Percentiles rank a stretch among this genome's conserved stretches.
These are phyloP conservation scores for Leccinum variicolor DNA, from an alignment of 768 basidiomycete genomes.

Conservation along the genomic window DNA sequence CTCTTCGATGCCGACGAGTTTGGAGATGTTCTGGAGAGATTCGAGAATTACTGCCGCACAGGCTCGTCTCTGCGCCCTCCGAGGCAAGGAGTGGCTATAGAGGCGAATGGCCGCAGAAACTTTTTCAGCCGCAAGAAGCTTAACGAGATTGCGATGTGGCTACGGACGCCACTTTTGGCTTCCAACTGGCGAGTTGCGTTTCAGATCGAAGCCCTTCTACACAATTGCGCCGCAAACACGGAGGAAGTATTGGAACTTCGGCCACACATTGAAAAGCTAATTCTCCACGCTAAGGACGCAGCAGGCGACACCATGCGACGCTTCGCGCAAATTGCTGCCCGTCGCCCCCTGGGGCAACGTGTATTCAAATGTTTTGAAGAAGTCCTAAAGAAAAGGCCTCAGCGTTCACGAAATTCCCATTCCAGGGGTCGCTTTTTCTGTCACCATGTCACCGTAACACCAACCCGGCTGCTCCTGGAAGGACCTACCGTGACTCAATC, in stretches of 20 bases:
- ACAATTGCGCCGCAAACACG: conserved; percentile 60
- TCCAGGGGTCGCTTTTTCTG: conserved; percentile 53
- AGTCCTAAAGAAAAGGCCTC: conserved; percentile 20
- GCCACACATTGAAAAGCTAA: conserved; percentile 41
- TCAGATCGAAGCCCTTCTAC: conserved; percentile 70
- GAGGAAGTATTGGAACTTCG: conserved; percentile 49
- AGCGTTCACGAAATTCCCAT: conserved; percentile 19
- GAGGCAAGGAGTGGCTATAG: conserved; percentile 38
- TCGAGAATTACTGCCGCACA: conserved; percentile 49
- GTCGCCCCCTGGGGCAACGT: conserved; percentile 40
- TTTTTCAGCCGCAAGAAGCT: conserved; percentile 54
- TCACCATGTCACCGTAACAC: conserved; percentile 73
- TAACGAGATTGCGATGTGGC: conserved; percentile 39
- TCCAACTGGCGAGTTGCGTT: conserved; percentile 63
- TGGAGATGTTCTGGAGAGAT: conserved; percentile 40
- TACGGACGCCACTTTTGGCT: conserved; percentile 39
- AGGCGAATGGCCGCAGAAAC: conserved; percentile 40
- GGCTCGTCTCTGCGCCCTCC: conserved; percentile 41
- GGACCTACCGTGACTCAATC: conserved; percentile 75
- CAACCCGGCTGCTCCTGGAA: conserved; percentile 69
- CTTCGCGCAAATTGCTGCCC: conserved; percentile 49
- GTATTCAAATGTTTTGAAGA: conserved; percentile 46
- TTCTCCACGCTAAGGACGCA: conserved; percentile 30
- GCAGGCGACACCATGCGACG: conserved; percentile 51
- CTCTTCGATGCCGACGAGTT: conserved; percentile 43